Base-by-base conservation (phyloP, 2,329 filamentous ascomycete species). In the Epichloe sp. region DNA sequence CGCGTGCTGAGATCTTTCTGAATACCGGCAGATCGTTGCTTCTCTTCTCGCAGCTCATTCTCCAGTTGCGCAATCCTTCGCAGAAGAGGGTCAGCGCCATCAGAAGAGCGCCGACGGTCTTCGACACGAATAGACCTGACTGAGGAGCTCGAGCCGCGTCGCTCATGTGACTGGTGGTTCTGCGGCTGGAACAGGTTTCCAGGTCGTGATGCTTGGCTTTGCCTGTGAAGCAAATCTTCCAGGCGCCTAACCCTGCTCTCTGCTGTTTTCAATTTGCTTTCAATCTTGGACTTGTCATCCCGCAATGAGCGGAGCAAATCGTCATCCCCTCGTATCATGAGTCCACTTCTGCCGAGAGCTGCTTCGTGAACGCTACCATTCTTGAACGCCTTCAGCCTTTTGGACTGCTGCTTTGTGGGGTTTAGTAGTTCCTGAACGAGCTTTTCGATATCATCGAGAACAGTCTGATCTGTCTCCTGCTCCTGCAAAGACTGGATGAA, bases 291-390 rank as follows among this genome's bases (percentile, higher is more conserved):
- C 60, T 95, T 96, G 54, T 95, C 89, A 15, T 88, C 86, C 63
- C 86, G 86, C n/a, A 97, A 67, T 56, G 73, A 85, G 62, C 76
- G 77, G 36, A 86, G 76, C 55, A 90, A 73, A 55, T 96, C 90
- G 60, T 95, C 88, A 55, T 93, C 86, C n/a, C 88, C 89, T 40
- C 88, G 82, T 14, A 95, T 79, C 60, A 95, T 70, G 10, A 96
- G 76, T 1, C 88, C 91, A 57, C 87, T 94, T 60, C 85, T 82
- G n/a, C 88, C 88, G 54, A 96, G 77, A 3, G 80, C 81, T n/a
- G 85, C 84, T 63, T 97, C 93, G 60, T 96, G 89, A 38, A 97
- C 79, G 62, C 93, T 97, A 15, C 93, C 93, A 62, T 94, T 93
- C 64, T 96, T 96, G 73, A 98, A 97, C 5, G 88, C 89, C 65